Evolutionary conservation across 148 eudicot genomes (phyloP).

Genomic region (Beta vulgaris): DNA sequence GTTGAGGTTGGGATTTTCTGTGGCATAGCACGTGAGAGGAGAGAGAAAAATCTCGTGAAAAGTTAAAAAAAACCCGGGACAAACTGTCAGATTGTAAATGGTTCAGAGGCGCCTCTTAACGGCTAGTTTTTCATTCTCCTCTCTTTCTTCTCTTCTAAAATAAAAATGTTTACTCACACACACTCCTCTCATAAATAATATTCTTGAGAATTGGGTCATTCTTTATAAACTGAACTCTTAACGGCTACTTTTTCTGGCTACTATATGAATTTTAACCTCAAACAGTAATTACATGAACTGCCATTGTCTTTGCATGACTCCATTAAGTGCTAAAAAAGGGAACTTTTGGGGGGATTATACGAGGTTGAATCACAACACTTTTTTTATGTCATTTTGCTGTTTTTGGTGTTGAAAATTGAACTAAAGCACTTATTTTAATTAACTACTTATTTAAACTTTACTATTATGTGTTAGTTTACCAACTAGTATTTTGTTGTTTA

Average conservation of each 20-base stretch:
- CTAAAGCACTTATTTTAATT: background rate
- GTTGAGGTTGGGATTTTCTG: slow-evolving; percentile 8
- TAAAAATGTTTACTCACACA: background rate
- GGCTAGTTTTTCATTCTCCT: slow-evolving; percentile 48
- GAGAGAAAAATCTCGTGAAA: slow-evolving; percentile 34
- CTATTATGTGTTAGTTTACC: background rate
- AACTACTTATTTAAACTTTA: background rate
- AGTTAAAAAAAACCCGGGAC: slow-evolving; percentile 31
- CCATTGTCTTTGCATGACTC: slow-evolving; percentile 2
- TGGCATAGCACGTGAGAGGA: slow-evolving; percentile 32
- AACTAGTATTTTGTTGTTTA: background rate
- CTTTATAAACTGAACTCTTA: background rate
- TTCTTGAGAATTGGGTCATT: slow-evolving; percentile 10
- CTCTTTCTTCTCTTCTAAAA: background rate
- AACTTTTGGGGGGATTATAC: slow-evolving; percentile 22
- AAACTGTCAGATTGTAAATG: slow-evolving; percentile 39
- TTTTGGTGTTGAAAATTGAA: background rate
- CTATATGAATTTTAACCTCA: background rate
- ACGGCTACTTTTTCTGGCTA: slow-evolving; percentile 28
- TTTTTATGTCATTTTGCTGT: slow-evolving; percentile 16
- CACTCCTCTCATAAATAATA: background rate
- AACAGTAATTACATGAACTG: slow-evolving; percentile 16
- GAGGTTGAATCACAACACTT: slow-evolving; percentile 20
- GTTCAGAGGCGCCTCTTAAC: slow-evolving; percentile 48
- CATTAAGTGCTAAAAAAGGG: background rate